Evolutionary conservation across 75 land plant genomes (phyloP), one percentile per base, ranked within the genome.

Genomic region (Pseudotsuga menziesii): DNA sequence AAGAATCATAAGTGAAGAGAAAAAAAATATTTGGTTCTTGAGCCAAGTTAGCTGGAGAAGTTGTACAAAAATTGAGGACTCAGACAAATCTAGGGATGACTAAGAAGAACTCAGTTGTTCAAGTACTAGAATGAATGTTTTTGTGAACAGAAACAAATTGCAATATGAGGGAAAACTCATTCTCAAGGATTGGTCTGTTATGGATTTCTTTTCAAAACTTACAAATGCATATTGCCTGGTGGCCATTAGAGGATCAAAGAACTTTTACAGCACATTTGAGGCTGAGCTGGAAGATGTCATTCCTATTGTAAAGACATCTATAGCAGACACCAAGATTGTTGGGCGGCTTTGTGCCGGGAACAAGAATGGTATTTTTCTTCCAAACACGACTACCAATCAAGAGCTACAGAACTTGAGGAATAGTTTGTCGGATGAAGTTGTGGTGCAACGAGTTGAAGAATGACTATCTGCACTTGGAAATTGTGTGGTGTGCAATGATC

Each of bases 321-420:
- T 93, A 74, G 93, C 81, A 56, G 96, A 94, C 29, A 91, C 96
- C 22, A 80, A 94, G 59, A 90, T 93, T 5, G 86, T 93, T 82
- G 96, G 96, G 20, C 88, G 94, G 3, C 80, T 93, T 58, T 93
- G 96, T 89, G 90, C 84, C 78, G 96, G 98, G 36, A 94, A 94
- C 78, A 94, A 92, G 79, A 97, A 94, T 64, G 99, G 99, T 48
- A 90, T 97, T 64, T 89, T 97, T 2, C 77, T 94, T 58, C 99
- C 99, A 3, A 94, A 94, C 75, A 89, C 90, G 4, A 97, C 99
- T 58, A 97, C 99, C 29, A 94, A 96, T 67, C 98, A 93, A 96
- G 98, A 96, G 75, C 89, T 96, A 54, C 92, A 95, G 61, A 94
- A 93, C 79, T 75, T 96, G 75, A 86, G 97, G 84, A 96, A 96